Evolutionary conservation across 257 asterid species (phyloP).

Genomic region (Mentha longifolia): DNA sequence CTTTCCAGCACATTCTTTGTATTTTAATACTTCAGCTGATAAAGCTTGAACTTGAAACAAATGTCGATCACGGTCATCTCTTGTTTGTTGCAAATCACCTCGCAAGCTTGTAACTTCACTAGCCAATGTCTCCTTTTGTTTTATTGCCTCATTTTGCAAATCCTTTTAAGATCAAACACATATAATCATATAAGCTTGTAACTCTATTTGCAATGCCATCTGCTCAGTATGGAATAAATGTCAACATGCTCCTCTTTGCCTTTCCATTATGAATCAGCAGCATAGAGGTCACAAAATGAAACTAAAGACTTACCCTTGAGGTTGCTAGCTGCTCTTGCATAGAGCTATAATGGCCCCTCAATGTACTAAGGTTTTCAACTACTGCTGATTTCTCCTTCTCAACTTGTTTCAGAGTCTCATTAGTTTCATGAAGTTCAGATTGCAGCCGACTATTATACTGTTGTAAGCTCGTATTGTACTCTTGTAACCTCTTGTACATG

Average conservation of each 20-base stretch:
- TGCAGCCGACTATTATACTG: constrained; percentile 88
- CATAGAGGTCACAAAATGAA: constrained; percentile 1
- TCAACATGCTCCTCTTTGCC: not conserved
- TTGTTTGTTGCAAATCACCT: constrained; percentile 71
- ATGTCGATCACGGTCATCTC: constrained; percentile 85
- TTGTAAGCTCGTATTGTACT: constrained; percentile 86
- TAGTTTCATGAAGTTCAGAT: constrained; percentile 66
- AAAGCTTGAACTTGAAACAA: constrained; percentile 58
- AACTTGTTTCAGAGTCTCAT: constrained; percentile 75
- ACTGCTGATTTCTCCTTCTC: constrained; percentile 81
- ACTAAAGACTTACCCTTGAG: constrained; percentile 54
- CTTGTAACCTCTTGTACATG: constrained; percentile 74
- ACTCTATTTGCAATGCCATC: not conserved
- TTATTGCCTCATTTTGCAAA: constrained; percentile 67
- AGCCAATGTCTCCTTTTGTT: constrained; percentile 71
- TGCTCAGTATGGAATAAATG: not conserved
- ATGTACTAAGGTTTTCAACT: constrained; percentile 76
- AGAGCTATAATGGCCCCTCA: constrained; percentile 81
- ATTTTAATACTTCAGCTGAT: constrained; percentile 55
- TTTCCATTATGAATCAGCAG: not conserved
- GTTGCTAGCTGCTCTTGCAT: constrained; percentile 87
- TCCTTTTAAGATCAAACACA: constrained; percentile 44
- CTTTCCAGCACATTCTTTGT: constrained; percentile 66
- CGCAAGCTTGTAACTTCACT: constrained; percentile 75
- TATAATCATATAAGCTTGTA: no score